These are phyloP conservation scores for Aspergillus coremiiformis DNA, from an alignment of 495 filamentous ascomycete genomes.

Conservation along the genomic window DNA sequence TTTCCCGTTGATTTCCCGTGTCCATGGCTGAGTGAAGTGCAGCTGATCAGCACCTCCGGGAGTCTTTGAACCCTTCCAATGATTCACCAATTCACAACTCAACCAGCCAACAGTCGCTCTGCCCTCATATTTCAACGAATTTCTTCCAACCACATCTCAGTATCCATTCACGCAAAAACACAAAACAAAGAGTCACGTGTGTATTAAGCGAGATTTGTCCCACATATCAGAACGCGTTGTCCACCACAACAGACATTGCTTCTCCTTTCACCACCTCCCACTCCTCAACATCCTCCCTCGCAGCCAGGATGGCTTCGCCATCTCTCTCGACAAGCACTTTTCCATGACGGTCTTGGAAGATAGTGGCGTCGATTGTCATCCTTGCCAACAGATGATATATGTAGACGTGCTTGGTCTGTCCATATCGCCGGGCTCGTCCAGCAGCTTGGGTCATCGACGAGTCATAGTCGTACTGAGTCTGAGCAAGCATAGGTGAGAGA, in stretches of 20 bases:
- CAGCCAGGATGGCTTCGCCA: constrained; percentile 13
- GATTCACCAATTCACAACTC: neutral
- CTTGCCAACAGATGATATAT: constrained; percentile 61
- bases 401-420: constrained; percentile 59
- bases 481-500: constrained; percentile 50
- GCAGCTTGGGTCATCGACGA: constrained; percentile 61
- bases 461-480: constrained; percentile 51
- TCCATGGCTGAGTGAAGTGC: neutral
- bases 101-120: neutral
- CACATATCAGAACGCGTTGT: constrained; percentile 13
- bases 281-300: constrained; percentile 9
- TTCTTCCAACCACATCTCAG: neutral
- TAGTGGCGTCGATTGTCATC: constrained; percentile 63
- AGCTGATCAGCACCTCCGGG: neutral
- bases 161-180: neutral
- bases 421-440: constrained; percentile 58
- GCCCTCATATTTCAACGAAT: neutral
- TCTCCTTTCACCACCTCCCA: constrained; percentile 16
- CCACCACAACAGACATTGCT: constrained; percentile 12
- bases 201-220: neutral
- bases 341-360: constrained; percentile 43
- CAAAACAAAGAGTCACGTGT: neutral
- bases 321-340: constrained; percentile 23
- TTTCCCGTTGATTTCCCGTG: too few relatives aligned
- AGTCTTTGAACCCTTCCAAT: neutral